A percentile compares a stretch with the other conserved stretches of the same genome.
Conservation (phyloP, 768 basidiomycete genomes). For the Tricholoma flavovirens region DNA sequence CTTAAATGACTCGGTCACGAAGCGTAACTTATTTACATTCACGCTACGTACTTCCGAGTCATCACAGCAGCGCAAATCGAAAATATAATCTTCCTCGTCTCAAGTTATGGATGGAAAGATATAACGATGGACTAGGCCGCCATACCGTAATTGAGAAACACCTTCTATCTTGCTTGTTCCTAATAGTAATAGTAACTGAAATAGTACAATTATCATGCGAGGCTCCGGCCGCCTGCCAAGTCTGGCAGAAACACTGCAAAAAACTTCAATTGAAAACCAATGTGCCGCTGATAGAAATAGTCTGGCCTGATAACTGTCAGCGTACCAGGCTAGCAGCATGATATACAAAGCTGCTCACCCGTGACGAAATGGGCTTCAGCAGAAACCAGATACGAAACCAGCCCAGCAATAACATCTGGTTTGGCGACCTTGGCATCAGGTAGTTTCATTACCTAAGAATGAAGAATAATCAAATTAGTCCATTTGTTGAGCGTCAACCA, state of each 20-base stretch:
- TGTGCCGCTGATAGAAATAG: neutral
- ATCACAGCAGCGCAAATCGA: too few relatives aligned
- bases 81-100: too few relatives aligned
- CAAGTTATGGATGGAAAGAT: too few relatives aligned
- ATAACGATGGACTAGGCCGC: too few relatives aligned
- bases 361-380: conserved; percentile 29
- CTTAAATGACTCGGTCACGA: too few relatives aligned
- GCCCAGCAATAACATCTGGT: conserved; percentile 27
- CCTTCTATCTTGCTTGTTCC: too few relatives aligned
- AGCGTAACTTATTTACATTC: too few relatives aligned
- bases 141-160: too few relatives aligned
- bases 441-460: neutral
- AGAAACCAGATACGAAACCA: conserved; percentile 32
- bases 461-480: neutral
- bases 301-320: neutral
- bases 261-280: neutral
- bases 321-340: neutral
- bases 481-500: neutral
- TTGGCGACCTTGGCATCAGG: conserved; percentile 4
- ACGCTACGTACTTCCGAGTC: too few relatives aligned
- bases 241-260: neutral
- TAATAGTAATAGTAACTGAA: too few relatives aligned
- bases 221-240: too few relatives aligned
- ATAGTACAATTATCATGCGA: too few relatives aligned
- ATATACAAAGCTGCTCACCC: conserved; percentile 13